Evolutionary conservation across 805 yeast genomes (phyloP).

Genomic region (Candida sanyiensis): DNA sequence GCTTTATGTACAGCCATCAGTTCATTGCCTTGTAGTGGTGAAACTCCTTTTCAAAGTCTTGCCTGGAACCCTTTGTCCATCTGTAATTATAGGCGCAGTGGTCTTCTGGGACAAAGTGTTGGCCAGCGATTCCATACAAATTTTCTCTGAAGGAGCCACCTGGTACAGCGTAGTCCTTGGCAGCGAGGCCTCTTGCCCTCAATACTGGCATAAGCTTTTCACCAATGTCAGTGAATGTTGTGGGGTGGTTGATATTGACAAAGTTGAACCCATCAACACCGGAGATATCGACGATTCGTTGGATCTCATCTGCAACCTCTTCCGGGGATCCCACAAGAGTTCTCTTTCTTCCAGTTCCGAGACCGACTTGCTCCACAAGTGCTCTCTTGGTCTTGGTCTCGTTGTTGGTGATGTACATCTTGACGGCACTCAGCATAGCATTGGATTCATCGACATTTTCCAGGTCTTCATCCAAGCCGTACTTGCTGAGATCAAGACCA

Average conservation of each 20-base stretch:
- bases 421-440: constrained; percentile 30
- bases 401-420: constrained; percentile 24
- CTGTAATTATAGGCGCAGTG: constrained; percentile 16
- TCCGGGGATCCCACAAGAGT: constrained; percentile 30
- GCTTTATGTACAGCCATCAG: background rate
- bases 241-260: constrained; percentile 32
- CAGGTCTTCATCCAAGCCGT: constrained; percentile 23
- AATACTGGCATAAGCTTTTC: constrained; percentile 33
- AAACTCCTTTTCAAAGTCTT: constrained; percentile 23
- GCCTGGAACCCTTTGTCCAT: constrained; percentile 22
- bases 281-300: constrained; percentile 33
- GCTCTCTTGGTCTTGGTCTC: constrained; percentile 18
- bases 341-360: constrained; percentile 26
- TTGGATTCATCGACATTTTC: constrained; percentile 26
- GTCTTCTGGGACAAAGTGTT: constrained; percentile 13
- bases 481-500: constrained; percentile 36
- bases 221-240: constrained; percentile 33
- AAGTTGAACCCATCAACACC: constrained; percentile 41
- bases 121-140: constrained; percentile 22
- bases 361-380: constrained; percentile 22
- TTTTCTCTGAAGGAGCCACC: constrained; percentile 33
- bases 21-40: background rate
- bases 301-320: constrained; percentile 35
- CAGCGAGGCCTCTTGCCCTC: constrained; percentile 28
- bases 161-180: constrained; percentile 32